Evolutionary conservation across 2,329 filamentous ascomycete species (phyloP), one percentile per base, ranked within the genome.

Genomic region (Aspergillus fumigatus): DNA sequence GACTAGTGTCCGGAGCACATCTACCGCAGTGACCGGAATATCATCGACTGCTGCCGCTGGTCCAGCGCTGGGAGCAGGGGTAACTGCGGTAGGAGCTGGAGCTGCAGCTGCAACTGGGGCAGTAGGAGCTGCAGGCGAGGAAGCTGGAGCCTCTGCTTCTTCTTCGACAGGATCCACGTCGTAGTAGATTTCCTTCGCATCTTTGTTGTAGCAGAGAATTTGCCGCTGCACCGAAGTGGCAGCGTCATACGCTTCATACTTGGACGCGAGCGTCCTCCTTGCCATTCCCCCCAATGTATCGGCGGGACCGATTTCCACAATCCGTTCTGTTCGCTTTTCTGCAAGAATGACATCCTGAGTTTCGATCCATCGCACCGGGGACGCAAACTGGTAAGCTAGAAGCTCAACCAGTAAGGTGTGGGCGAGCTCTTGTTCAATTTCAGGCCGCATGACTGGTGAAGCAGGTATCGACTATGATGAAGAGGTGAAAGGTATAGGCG

Each of bases 281-380:
- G 94, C 94, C 94, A 99, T 99, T 57, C 91, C 92, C 73, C 93
- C 93, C 38, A 99, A 85, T 26, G 94, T 99, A 77, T 99, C 93
- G 69, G 93, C 92, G 26, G 94, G 94, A 74, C 94, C 94, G 67
- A 99, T 88, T 77, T 99, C 94, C 69, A 99, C 94, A 72, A 99
- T 95, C 72, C 94, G 88, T 83, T 99, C 94, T 51, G 94, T 95
- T 52, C 87, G 89, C 80, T 96, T 94, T 77, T 97, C 92, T 63
- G 89, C 93, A 67, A 99, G 89, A 71, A 99, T 94, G 68, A 99
- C 94, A 93, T 99, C 94, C 80, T 99, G 94, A 54, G 94, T 99
- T 80, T 99, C 94, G 77, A 99, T 99, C 94, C 94, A 99, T 87
- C 94, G 88, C 68, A 99, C 94, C 51, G 94, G 94, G 54, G 93